Percentiles rank a stretch among this genome's conserved stretches.
Evolutionary conservation across 768 basidiomycete genomes (phyloP).

Genomic region (Agaricus blazei): DNA sequence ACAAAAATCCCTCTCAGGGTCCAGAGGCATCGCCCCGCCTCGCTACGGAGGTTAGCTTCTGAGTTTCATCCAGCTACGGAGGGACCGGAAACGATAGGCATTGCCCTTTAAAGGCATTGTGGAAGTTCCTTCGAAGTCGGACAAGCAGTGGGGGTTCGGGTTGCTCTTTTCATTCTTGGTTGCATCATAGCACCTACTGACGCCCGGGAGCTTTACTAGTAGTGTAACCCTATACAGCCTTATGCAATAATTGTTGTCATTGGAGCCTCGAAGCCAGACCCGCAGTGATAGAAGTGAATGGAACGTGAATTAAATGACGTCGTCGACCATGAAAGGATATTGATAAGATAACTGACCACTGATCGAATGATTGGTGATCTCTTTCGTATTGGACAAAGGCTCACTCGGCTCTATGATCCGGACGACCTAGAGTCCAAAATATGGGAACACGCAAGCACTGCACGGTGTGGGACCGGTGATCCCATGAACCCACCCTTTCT

Average conservation of each 20-base stretch:
- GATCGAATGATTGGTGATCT: background rate
- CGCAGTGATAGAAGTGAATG: background rate
- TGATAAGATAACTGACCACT: slow-evolving; percentile 8
- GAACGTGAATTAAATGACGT: slow-evolving; percentile 1
- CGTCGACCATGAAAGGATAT: background rate
- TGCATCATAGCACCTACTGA: slow-evolving; percentile 1
- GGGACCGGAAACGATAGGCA: background rate
- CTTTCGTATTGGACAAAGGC: background rate
- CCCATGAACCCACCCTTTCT: too few species aligned
- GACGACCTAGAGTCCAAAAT: too few species aligned
- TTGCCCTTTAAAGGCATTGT: background rate
- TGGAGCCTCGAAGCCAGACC: background rate
- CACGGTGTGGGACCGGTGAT: too few species aligned
- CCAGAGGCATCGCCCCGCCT: background rate
- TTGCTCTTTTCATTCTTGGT: background rate
- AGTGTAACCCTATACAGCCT: background rate
- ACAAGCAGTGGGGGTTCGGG: background rate
- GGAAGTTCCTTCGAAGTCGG: background rate
- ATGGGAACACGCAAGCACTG: too few species aligned
- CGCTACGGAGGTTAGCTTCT: background rate
- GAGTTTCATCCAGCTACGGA: background rate
- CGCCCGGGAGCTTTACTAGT: background rate
- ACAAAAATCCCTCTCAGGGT: background rate
- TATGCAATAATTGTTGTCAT: slow-evolving; percentile 9
- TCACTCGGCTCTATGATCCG: background rate